Base-by-base conservation (phyloP, 2,329 filamentous ascomycete species). In the Mariannaea elegans region DNA sequence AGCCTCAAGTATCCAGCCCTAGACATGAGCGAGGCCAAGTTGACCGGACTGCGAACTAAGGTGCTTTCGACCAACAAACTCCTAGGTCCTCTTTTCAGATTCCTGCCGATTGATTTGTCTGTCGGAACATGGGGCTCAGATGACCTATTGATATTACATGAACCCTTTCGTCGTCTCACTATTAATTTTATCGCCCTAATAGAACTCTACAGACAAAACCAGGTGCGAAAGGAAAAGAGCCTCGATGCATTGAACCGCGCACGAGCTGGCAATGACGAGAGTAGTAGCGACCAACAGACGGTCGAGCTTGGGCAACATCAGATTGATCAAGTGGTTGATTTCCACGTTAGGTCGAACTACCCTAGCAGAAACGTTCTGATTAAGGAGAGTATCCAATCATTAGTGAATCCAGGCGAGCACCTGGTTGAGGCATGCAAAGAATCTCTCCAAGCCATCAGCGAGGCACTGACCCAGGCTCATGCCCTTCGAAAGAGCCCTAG, bases 31-130 rank as follows among this genome's bases (percentile, higher is more conserved):
- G 29, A 45, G 13, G 46, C 32, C 7, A 13, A 47, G 9, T 12
- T 56, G 31, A 27, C 32, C 10, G 36, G 36, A 1, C 21, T 45
- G 2, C 32, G 50, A 12, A 23, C 38, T 16, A 49, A 50, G n/a
- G 5, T 59, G 13, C 31, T 59, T 31, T 39, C 49, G 12, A 45
- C 27, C 4, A 50, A 60, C 51, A 56, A 56, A 21, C 51, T 39
- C 14, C 6, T 60, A 7, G 57, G 55, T 14, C 46, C 57, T 4
- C 9, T 51, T 13, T 41, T 27, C 3, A 36, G 16, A 16, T 60
- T 60, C 18, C 32, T 60, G 14, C 57, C 57, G 8, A 32, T 60
- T 9, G 57, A 60, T 45, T 50, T 60, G 21, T 60, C 57, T 9
- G 16, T 56, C n/a, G 50, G 57, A 8, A 41, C 45, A 9, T 60